Base-by-base conservation (phyloP, 1,139 yeast genomes). In the Pichia sp. region DNA sequence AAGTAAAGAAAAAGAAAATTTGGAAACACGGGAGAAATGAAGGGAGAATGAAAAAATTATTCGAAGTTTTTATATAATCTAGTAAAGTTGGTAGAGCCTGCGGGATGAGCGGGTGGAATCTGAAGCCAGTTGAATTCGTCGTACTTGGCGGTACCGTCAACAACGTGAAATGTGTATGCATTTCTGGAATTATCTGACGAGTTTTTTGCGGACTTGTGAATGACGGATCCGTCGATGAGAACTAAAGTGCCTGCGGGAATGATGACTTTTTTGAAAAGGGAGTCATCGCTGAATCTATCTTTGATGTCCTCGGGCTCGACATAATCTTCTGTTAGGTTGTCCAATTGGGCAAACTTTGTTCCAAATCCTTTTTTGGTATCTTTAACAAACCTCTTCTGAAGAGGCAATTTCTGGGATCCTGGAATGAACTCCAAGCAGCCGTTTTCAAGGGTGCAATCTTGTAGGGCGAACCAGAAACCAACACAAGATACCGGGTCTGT, bases 391-490 rank as follows among this genome's bases (percentile, higher is more conserved):
- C 95, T 70, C 61, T 82, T 82, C n/a, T 74, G 71, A 5, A 87
- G 74, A 0, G 83, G 82, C 39, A 74, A 72, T 62, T 77, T 78
- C 63, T 87, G 95, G 2, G 89, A 78, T 0, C 93, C 93, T 0
- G 95, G 91, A n/a, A 79, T 74, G 62, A 77, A 85, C 55, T 82
- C 78, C 30, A 87, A 70, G 55, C 95, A 86, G 0, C 95, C 95
- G 64, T 87, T 87, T 7, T 70, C 71, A 6, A 66, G 58, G 1
- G 85, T 82, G 63, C 95, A 87, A 61, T 85, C 87, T 60, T 87
- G 90, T 58, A 87, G 69, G 0, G 95, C 93, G 62, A 82, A 81
- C 95, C 95, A 87, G 64, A 84, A 87, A 4, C 95, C 96, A 42
- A 86, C 67, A 0, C 93, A 90, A 2, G 82, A 70, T 51, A 78